Base-by-base conservation (phyloP, 352 stramenopile species). In the Aphanomyces cochlioides region DNA sequence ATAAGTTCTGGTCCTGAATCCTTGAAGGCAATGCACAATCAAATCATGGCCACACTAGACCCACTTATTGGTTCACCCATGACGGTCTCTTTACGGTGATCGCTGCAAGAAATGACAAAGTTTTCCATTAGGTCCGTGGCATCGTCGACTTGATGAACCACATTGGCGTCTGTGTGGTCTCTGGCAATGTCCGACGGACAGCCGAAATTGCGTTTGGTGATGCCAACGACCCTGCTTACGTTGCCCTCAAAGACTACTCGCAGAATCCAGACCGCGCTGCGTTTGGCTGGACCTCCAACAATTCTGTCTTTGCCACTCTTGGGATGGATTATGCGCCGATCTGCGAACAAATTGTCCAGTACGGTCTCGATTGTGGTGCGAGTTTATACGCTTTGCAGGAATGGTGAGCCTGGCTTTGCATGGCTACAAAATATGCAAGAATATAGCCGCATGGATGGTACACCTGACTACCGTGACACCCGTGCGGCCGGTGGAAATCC, bases 91-190 rank as follows among this genome's bases (percentile, higher is more conserved):
- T 19, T 8, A 28, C 2, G 28, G 28, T 36, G 15, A 7, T 38
- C 12, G 8, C 3, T 12, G 40, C 13, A 12, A 12, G 34, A 10
- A n/a, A n/a, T 28, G 8, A 21, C 3, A 13, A 34, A 53, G 13
- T 40, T 12, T 3, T 21, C 34, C 34, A 19, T 19, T 41, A 67
- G 59, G 59, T 81, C 4, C 89, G 86, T 43, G 76, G 77, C 38
- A 98, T 98, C 54, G 89, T 97, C 28, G 93, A 98, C 73, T 78
- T 98, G 39, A 97, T 98, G 88, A 98, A 98, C 82, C 69, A 92
- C 75, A 81, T 92, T 61, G 85, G 85, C 41, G 84, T 90, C 15
- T 98, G 92, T 63, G 93, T 98, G 2, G 90, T 98, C 15, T 90
- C 85, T 0, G 93, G 93, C 4, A 98, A 98, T 70, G 92, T 98